phyloP scores from a whole-genome alignment of 805 yeast species.

The Tetrapisispora nanseiensis region DNA sequence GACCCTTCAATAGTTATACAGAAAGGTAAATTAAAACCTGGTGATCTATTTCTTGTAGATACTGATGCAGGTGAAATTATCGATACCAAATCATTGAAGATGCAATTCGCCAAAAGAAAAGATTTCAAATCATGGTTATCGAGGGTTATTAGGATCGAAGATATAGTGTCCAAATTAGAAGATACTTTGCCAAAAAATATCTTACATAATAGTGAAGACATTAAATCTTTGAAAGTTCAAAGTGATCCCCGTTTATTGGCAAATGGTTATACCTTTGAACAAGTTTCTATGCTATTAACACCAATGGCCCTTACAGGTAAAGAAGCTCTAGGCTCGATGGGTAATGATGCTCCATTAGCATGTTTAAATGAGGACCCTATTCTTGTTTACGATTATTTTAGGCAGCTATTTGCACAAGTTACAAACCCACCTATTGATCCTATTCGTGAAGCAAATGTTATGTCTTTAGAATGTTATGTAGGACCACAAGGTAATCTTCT shows the following conservation, averaged over 20 bases:
- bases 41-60: constrained; percentile 91
- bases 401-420: constrained; percentile 95
- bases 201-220: constrained; percentile 10
- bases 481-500: constrained; percentile 95
- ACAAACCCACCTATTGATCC: constrained; percentile 99
- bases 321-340: constrained; percentile 97
- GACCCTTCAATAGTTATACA: constrained; percentile 72
- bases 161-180: constrained; percentile 46
- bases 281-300: constrained; percentile 66
- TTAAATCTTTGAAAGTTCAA: constrained; percentile 38
- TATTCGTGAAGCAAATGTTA: constrained; percentile 89
- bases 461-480: constrained; percentile 93
- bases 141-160: constrained; percentile 75
- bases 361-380: constrained; percentile 91
- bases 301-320: constrained; percentile 92
- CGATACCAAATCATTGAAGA: constrained; percentile 83
- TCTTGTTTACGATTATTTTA: constrained; percentile 83
- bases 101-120: constrained; percentile 63
- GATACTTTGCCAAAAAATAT: constrained; percentile 16
- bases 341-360: constrained; percentile 93
- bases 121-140: constrained; percentile 94
- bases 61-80: constrained; percentile 88
- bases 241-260: constrained; percentile 77
- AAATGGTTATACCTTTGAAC: constrained; percentile 92
- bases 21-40: constrained; percentile 93